phyloP scores from a whole-genome alignment of 2,329 filamentous ascomycete species.

The Dryadomyces sulphureus region DNA sequence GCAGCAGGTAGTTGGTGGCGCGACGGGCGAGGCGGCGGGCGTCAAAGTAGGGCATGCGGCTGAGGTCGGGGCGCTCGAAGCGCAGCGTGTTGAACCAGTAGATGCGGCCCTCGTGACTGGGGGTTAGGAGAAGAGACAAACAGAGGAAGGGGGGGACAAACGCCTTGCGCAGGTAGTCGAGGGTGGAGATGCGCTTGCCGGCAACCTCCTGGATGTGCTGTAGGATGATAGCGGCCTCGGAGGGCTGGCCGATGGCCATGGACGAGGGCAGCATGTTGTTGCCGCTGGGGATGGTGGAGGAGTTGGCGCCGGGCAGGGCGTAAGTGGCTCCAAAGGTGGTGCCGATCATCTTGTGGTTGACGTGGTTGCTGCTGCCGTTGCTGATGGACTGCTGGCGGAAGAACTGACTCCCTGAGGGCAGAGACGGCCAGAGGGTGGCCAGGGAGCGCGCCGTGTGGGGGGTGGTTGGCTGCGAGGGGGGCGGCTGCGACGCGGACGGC shows the following conservation, averaged over 20 bases:
- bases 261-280: slow-evolving; percentile 14
- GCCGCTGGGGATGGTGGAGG: slow-evolving; percentile 6
- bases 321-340: not conserved
- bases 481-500: not conserved
- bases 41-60: slow-evolving; percentile 75
- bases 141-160: slow-evolving; percentile 28
- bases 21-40: slow-evolving; percentile 71
- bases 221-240: slow-evolving; percentile 33
- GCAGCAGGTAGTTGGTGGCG: slow-evolving; percentile 83
- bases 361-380: too few relatives aligned
- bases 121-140: not conserved
- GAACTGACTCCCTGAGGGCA: not conserved
- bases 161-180: slow-evolving; percentile 89
- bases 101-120: slow-evolving; percentile 77
- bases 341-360: slow-evolving; percentile 1
- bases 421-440: too few relatives aligned
- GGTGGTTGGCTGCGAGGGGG: not conserved
- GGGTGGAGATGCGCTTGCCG: slow-evolving; percentile 82
- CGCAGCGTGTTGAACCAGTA: slow-evolving; percentile 98
- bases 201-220: slow-evolving; percentile 69
- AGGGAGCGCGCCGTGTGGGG: too few relatives aligned
- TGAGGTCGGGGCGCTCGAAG: slow-evolving; percentile 69
- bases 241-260: slow-evolving; percentile 12
- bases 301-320: not conserved
- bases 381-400: not conserved